Percentiles rank a stretch among this genome's conserved stretches.
Conservation (phyloP, 2,329 filamentous ascomycete genomes). For the Penicillium oxalicum region DNA sequence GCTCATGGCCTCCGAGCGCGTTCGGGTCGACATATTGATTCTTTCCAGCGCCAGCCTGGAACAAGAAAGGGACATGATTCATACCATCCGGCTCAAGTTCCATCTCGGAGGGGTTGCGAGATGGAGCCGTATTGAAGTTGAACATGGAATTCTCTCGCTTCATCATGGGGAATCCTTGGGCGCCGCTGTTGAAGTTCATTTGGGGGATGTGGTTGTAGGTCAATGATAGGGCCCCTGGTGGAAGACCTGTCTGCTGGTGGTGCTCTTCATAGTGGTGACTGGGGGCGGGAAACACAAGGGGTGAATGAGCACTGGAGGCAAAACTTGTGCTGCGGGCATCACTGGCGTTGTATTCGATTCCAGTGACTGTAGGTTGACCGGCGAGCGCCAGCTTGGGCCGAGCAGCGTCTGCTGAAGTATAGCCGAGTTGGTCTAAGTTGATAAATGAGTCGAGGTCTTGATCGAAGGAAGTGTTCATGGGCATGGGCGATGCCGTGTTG, state of each 20-base stretch:
- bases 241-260: slow-evolving; percentile 90
- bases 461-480: slow-evolving; percentile 35
- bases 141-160: slow-evolving; percentile 44
- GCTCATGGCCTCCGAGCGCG: slow-evolving; percentile 60
- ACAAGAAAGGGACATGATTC: slow-evolving; percentile 60
- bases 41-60: slow-evolving; percentile 42
- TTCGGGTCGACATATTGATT: slow-evolving; percentile 66
- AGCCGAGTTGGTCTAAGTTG: slow-evolving; percentile 42
- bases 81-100: slow-evolving; percentile 67
- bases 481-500: slow-evolving; percentile 25
- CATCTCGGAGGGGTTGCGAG: slow-evolving; percentile 50
- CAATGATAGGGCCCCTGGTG: slow-evolving; percentile 74
- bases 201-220: slow-evolving; percentile 61
- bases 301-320: slow-evolving; percentile 36
- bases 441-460: slow-evolving; percentile 44
- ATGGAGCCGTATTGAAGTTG: slow-evolving; percentile 64
- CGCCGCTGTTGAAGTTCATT: slow-evolving; percentile 34
- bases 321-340: slow-evolving; percentile 32
- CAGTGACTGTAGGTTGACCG: slow-evolving; percentile 33
- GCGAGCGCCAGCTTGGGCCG: slow-evolving; percentile 33
- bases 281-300: slow-evolving; percentile 64
- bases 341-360: slow-evolving; percentile 29
- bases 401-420: slow-evolving; percentile 32
- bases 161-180: slow-evolving; percentile 42
- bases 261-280: slow-evolving; percentile 95